Evolutionary conservation across 2,329 filamentous ascomycete species (phyloP), one percentile per base, ranked within the genome.

Genomic region (Reticulascus tulasneorum): DNA sequence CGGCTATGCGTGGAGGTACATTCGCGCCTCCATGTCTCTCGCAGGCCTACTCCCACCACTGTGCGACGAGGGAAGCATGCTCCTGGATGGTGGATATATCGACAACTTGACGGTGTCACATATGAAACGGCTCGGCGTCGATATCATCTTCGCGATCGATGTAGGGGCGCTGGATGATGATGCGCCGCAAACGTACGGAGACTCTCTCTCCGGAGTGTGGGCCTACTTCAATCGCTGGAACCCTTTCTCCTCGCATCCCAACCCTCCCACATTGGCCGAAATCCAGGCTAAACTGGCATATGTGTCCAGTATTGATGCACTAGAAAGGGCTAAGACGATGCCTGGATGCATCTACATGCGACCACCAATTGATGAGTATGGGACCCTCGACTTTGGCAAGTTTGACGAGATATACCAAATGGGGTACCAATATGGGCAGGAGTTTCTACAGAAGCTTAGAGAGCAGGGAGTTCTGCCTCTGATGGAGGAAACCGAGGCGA

Each of bases 51-150:
- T 98, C 7, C 94, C 94, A 10, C 93, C 93, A 0, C 76, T 98
- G 15, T 98, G 93, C 53, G 93, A 98, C 54, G 91, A 98, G 53
- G 93, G 94, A 17, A 91, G 83, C 66, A 94, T 98, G 89, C 73
- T 98, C 3, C 75, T 98, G 1, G 93, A 98, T 51, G 93, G 93
- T 26, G 93, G 93, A 12, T 98, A 98, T 59, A 83, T 97, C 34
- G 93, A 98, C 70, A 98, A 98, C 51, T 68, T 98, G 39, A 97
- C 93, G 0, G 94, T 98, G 13, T 84, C 87, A 11, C 90, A 97
- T 61, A 98, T 98, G 93, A 95, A 94, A 60, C 84, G 82, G 4
- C 74, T 98, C 0, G 93, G 93, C 1, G 89, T 89, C 9, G 88
- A 96, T 53, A 81, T 93, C 28, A 94, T 98, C 46, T 96, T 98